Evolutionary conservation across 495 filamentous ascomycete species (phyloP).

Genomic region (Articulospora tetracladia): DNA sequence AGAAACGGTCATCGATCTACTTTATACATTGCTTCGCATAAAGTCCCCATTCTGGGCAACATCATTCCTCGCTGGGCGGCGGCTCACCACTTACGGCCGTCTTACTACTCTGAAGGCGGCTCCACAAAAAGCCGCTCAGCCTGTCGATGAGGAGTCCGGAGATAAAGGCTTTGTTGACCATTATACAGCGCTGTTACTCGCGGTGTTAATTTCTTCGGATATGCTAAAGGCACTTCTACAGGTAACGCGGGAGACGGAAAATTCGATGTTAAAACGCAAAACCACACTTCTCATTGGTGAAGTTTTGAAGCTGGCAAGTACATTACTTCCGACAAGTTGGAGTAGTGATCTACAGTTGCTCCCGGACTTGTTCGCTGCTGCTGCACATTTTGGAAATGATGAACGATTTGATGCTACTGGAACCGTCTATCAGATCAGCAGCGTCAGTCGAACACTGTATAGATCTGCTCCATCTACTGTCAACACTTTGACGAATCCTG

Average conservation of each 20-base stretch:
- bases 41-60: conserved; percentile 96
- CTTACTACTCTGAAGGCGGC: conserved; percentile 82
- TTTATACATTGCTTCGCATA: conserved; percentile 89
- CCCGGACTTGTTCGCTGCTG: conserved; percentile 73
- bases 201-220: conserved; percentile 78
- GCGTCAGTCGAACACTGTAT: conserved; percentile 89
- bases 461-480: conserved; percentile 56
- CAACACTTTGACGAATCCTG: conserved; percentile 33
- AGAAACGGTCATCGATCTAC: conserved; percentile 74
- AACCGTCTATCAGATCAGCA: conserved; percentile 95
- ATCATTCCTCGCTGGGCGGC: conserved; percentile 86
- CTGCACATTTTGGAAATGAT: conserved; percentile 63
- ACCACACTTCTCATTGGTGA: conserved; percentile 87
- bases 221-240: conserved; percentile 74
- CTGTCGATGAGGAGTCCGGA: conserved; percentile 57
- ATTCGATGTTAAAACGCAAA: conserved; percentile 77
- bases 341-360: conserved; percentile 81
- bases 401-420: conserved; percentile 76
- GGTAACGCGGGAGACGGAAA: conserved; percentile 65
- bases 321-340: conserved; percentile 72
- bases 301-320: conserved; percentile 81
- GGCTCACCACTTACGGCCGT: conserved; percentile 90
- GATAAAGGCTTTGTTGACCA: conserved; percentile 87
- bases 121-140: conserved; percentile 31
- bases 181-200: conserved; percentile 85